Evolutionary conservation across 2,329 filamentous ascomycete species (phyloP), one percentile per base, ranked within the genome.

Genomic region (Xylaria multiplex): DNA sequence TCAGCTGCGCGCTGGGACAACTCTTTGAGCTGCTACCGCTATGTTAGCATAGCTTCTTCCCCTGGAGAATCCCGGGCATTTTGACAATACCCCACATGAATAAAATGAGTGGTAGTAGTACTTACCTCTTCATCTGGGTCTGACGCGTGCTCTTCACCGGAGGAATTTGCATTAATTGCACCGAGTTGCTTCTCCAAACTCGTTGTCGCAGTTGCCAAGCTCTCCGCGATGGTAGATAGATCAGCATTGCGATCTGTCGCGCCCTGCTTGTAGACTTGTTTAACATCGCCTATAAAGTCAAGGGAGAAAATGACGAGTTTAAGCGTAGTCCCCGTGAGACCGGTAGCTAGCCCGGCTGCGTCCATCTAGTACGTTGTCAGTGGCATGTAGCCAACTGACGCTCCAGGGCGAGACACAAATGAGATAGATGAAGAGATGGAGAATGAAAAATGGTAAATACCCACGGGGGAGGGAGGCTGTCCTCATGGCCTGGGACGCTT

Each of bases 241-340:
- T 74, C 70, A 6, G 59, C 14, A 22, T 70, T 72, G 19, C 40
- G 59, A 32, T 69, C 67, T 3, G 67, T 74, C 11, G 64, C 62
- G 11, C 69, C 72, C 1, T 71, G 64, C 3, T 49, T 60, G 45
- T 72, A 68, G n/a, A 73, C 65, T 42, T 74, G 69, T 43, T 73
- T 73, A 30, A 54, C 67, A 30, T 73, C 65, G 27, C 43, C 32
- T 6, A 72, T 62, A n/a, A 73, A 70, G 16, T 71, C 65, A 27
- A 68, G 65, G 6, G 69, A 69, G 50, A 72, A 65, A 35, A 69
- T 40, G 27, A 73, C 66, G 3, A 72, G 50, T 22, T 71, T 71
- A 4, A 71, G 42, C 19, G 66, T 68, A 37, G 61, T 66, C n/a
- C 67, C 70, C 2, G 67, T 64, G 16, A 73, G 62, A 3, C 65